phyloP scores from a whole-genome alignment of 306 rosid genomes.

The Fragaria vesca region DNA sequence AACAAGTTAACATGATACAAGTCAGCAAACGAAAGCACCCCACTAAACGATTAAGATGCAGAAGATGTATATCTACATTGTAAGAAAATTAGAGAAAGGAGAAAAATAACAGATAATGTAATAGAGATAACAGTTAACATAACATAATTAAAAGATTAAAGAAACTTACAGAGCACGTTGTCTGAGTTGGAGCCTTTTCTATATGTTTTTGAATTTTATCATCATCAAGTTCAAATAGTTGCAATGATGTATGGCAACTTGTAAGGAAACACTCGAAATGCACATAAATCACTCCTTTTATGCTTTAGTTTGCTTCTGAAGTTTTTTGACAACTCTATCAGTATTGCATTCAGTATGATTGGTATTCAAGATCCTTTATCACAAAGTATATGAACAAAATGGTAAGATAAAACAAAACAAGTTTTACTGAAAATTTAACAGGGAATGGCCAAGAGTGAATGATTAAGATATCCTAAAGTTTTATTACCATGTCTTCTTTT shows the following conservation, averaged over 20 bases:
- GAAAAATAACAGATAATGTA: background rate
- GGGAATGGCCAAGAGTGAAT: background rate
- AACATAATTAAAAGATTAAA: conserved; percentile 13
- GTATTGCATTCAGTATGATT: background rate
- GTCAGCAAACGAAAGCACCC: conserved; percentile 5
- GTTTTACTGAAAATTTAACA: background rate
- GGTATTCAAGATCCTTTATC: conserved; percentile 5
- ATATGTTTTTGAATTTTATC: conserved; percentile 84
- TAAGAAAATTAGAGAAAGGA: too few relatives aligned
- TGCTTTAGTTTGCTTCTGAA: conserved; percentile 39
- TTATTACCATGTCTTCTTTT: too few relatives aligned
- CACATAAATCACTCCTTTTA: conserved; percentile 71
- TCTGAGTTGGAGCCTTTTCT: conserved; percentile 58
- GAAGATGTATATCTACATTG: background rate
- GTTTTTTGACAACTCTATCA: background rate
- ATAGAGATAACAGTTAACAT: conserved; percentile 12
- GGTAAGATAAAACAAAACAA: background rate
- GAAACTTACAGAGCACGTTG: conserved; percentile 66
- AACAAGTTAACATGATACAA: conserved; percentile 18
- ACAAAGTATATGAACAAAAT: background rate
- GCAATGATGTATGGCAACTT: conserved; percentile 89
- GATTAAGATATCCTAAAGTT: too few relatives aligned
- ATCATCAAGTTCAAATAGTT: conserved; percentile 81
- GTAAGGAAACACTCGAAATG: conserved; percentile 77
- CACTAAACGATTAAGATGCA: background rate